Percentiles rank a stretch among this genome's conserved stretches.
These are phyloP conservation scores for Garcia nutans DNA, from an alignment of 345 rosid genomes.

Conservation along the genomic window DNA sequence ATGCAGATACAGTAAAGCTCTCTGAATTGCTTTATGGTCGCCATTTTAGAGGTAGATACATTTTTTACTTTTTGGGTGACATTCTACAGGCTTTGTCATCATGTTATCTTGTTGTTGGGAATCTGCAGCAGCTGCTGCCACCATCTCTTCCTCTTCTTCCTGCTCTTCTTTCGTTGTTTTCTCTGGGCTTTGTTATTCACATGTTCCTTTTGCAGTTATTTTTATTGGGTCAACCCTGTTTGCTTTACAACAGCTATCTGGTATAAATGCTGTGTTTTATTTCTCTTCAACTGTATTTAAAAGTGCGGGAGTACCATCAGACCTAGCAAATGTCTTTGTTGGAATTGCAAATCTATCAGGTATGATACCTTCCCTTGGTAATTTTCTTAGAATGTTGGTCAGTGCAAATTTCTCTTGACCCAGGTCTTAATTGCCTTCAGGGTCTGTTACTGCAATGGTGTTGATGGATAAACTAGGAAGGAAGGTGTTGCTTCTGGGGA, in stretches of 20 bases:
- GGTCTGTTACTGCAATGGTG: constrained; percentile 80
- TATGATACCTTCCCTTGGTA: constrained; percentile 23
- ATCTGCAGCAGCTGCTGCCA: constrained; percentile 12
- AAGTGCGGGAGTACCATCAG: constrained; percentile 88
- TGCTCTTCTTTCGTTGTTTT: constrained; percentile 21
- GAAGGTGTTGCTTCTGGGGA: constrained; percentile 72
- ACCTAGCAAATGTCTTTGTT: constrained; percentile 64
- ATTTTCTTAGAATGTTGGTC: constrained; percentile 9
- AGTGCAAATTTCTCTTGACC: neutral
- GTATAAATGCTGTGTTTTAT: constrained; percentile 97
- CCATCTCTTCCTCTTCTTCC: constrained; percentile 7
- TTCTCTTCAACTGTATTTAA: constrained; percentile 98
- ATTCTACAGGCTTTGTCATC: constrained; percentile 14
- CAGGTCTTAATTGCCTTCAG: constrained; percentile 36
- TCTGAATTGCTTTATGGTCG: constrained; percentile 77
- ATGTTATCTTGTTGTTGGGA: constrained; percentile 10
- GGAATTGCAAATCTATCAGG: constrained; percentile 84
- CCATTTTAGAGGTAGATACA: constrained; percentile 68
- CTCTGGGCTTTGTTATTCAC: constrained; percentile 62
- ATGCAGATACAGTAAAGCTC: constrained; percentile 53
- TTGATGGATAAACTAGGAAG: constrained; percentile 95
- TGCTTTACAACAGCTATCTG: constrained; percentile 99
- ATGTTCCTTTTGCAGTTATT: constrained; percentile 96
- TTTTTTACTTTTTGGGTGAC: constrained; percentile 5
- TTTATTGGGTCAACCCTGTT: constrained; percentile 99